Base-by-base conservation (phyloP, 129 eudicot genomes). In the Pseudognaphalium luteoalbum region DNA sequence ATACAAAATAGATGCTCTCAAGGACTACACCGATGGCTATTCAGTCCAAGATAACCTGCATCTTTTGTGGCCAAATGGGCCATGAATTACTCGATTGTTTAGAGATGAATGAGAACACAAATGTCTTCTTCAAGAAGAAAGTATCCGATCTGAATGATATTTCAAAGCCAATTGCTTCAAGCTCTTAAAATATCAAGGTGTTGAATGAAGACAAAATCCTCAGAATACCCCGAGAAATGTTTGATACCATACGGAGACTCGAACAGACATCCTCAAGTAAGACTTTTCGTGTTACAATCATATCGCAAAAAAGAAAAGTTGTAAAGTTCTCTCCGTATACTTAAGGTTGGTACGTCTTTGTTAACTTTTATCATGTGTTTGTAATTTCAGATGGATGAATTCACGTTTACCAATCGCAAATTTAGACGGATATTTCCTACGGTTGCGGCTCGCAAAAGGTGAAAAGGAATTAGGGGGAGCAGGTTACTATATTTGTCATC, bases 231-330 rank as follows among this genome's bases (percentile, higher is more conserved):
- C 74, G 72, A 62, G 83, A 74, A 44, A 76, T 91, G 75, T 84
- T 86, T 63, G 81, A 81, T 64, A 83, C 81, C 29, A 66, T 88
- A 64, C 85, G 87, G 76, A 86, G 74, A 70, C 86, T 52, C 93
- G 97, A 58, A 74, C 70, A 9, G 87, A 88, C 60, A 79, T 91
- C 41, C 87, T 91, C 78, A 86, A 85, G 97, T 88, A 81, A 84
- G 41, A 61, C 35, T 35, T 35, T 39, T 3, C 11, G 14, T 41
- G 47, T 9, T 41, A 41, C 47, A 47, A 47, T 47, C 1, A 14
- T 14, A 47, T 14, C 54, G n/a, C 54, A 47, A 14, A 47, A n/a
- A n/a, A n/a, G n/a, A n/a, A 47, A 3, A 12, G 3, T 47, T 47
- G n/a, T n/a, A n/a, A n/a, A n/a, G n/a, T n/a, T n/a, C n/a, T n/a